Evolutionary conservation across 1,139 yeast genomes (phyloP), one percentile per base, ranked within the genome.

Genomic region (Neolecta irregularis): DNA sequence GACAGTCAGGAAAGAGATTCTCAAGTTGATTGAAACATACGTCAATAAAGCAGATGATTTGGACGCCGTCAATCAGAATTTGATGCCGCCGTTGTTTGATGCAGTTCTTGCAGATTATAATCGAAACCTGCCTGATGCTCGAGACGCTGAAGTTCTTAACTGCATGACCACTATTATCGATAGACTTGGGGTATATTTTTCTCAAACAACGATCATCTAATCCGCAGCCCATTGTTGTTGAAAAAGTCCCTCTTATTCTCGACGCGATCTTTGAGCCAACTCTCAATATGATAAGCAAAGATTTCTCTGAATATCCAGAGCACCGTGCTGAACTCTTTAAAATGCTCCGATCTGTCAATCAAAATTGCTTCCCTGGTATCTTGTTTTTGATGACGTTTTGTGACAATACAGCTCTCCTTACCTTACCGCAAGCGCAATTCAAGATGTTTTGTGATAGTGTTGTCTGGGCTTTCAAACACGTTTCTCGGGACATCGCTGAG

Each of bases 391-490:
- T 13, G 21, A 22, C 12, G 7, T 18, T 13, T 3, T 24, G 13
- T n/a, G 19, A 22, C 13, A 7, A 15, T 8, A 32, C 21, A 23
- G 93, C 95, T 0, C 65, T 88, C 48, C 64, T 83, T 44, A 80
- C 81, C 57, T 67, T 88, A 46, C 92, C 95, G 9, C 91, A 92
- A 6, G 88, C 74, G 46, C 92, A 93, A 23, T 85, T 88, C 67
- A 83, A 78, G 55, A 69, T 85, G 40, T 76, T 88, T 41, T 74
- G 91, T 45, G 88, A 81, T 57, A 93, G 96, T 1, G 85, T 93
- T 33, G 65, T 91, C 51, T 88, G 98, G 98, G 96, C 96, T 0
- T 80, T 91, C 56, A 88, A 88, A 58, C 98, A 88, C 56, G 91
- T 85, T 50, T 81, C 85, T 57, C 71, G 95, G 56, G 43, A 40